Evolutionary conservation across 192 early-diverging fungal species (phyloP), one percentile per base, ranked within the genome.

Genomic region (Podila minutissima): DNA sequence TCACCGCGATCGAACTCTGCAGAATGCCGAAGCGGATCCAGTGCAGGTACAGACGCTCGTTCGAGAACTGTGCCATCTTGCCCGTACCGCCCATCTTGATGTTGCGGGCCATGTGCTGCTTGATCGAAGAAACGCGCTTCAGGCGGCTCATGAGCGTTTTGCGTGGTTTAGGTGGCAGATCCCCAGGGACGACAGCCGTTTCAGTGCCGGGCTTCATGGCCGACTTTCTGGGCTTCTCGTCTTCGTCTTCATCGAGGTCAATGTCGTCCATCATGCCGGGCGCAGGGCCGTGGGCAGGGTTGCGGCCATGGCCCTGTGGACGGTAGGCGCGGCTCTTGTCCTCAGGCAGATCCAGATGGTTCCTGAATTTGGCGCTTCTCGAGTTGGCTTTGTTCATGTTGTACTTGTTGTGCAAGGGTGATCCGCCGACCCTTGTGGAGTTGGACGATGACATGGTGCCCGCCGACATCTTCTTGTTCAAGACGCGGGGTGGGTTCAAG

Each of bases 11-110:
- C 11, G 35, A 13, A 24, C 33, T 59, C 58, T 77, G 68, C 6
- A 77, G 24, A 10, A 77, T 62, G 8, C 75, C 75, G n/a, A 77
- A 67, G 4, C 68, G 63, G 48, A 77, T 70, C 75, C 75, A 77
- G 46, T 77, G 75, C 64, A 77, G 31, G 35, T 77, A 77, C 35
- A 77, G 62, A 41, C 75, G 67, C 51, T 77, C 75, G 33, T 77
- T 77, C 15, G 55, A 71, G 64, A 77, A 77, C 32, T 66, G 64
- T 0, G 75, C 58, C 22, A 32, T 2, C 17, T 35, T 37, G 32
- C 75, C 75, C 26, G 65, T 55, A 3, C 59, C 33, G 13, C 29
- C 58, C 19, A 77, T 67, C 64, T 71, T 41, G 46, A 51, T 31
- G 33, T 48, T 37, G 17, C 28, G 64, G 12, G 15, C 9, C 33